phyloP scores from a whole-genome alignment of 306 rosid genomes.

The Phaseolus lunatus region DNA sequence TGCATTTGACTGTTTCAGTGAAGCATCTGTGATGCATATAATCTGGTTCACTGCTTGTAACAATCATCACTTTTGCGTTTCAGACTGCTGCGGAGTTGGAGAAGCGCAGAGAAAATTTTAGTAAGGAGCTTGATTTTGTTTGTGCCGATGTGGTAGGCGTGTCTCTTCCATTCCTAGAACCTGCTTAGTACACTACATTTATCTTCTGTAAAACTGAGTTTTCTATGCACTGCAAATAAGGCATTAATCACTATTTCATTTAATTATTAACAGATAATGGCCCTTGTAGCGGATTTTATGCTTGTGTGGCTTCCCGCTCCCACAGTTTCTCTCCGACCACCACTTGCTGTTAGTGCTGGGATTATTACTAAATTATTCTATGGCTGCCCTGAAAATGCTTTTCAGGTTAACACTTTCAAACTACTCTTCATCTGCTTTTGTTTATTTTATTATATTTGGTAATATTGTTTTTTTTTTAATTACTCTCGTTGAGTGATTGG shows the following conservation, averaged over 20 bases:
- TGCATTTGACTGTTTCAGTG: conserved; percentile 16
- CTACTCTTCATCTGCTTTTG: conserved; percentile 2
- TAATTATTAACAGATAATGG: conserved; percentile 72
- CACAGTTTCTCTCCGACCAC: conserved; percentile 81
- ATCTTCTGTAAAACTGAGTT: neutral
- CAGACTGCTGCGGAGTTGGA: conserved; percentile 98
- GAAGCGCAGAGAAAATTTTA: conserved; percentile 82
- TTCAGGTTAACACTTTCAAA: conserved; percentile 66
- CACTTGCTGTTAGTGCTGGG: conserved; percentile 81
- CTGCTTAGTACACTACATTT: conserved; percentile 11
- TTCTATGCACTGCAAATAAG: conserved; percentile 8
- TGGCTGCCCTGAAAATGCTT: conserved; percentile 96
- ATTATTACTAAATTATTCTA: conserved; percentile 76
- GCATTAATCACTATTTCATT: neutral
- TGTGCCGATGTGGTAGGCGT: conserved; percentile 93
- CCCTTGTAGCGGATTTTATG: conserved; percentile 97
- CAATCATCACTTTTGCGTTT: conserved; percentile 33
- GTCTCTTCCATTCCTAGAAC: neutral
- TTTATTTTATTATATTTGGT: conserved; percentile 3
- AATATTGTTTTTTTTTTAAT: neutral
- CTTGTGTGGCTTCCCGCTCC: conserved; percentile 98
- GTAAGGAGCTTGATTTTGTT: conserved; percentile 92
- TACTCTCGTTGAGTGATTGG: conserved; percentile 16
- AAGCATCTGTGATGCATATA: neutral
- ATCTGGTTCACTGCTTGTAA: conserved; percentile 3